Conservation (phyloP, 331 rosid species). For the Prunus yedoensis region DNA sequence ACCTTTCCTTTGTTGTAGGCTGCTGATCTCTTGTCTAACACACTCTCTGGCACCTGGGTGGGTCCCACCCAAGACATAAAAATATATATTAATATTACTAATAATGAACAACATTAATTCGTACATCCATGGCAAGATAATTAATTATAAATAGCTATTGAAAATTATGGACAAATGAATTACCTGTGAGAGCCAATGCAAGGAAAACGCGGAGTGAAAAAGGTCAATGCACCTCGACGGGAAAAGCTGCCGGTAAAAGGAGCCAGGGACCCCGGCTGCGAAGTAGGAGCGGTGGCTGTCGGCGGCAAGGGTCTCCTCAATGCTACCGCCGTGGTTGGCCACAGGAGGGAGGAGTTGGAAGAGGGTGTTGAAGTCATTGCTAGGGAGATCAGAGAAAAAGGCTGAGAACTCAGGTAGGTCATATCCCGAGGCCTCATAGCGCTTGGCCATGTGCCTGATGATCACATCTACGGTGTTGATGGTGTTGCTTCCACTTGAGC, state of each 20-base stretch:
- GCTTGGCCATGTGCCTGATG: too few species aligned
- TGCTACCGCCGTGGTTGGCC: conserved; percentile 63
- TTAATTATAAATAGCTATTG: too few species aligned
- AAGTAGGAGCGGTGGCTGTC: conserved; percentile 82
- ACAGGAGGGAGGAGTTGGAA: conserved; percentile 52
- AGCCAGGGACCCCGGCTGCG: conserved; percentile 91
- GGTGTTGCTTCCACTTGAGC: conserved; percentile 88
- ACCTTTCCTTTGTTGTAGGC: conserved; percentile 91
- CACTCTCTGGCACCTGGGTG: conserved; percentile 72
- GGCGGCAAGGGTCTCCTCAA: conserved; percentile 90
- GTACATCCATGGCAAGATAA: too few species aligned
- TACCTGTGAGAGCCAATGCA: conserved; percentile 99
- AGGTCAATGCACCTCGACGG: conserved; percentile 76
- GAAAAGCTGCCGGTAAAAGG: conserved; percentile 82
- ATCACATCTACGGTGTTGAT: too few species aligned
- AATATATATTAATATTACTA: neutral
- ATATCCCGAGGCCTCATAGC: too few species aligned
- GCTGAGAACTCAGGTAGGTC: too few species aligned
- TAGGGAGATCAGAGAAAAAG: too few species aligned
- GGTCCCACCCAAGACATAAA: neutral
- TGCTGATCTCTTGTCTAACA: conserved; percentile 57
- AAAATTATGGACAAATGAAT: neutral
- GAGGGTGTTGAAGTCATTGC: too few species aligned
- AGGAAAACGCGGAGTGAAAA: conserved; percentile 89
- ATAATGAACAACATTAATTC: too few species aligned